Evolutionary conservation across 306 rosid genomes (phyloP), one percentile per base, ranked within the genome.

Genomic region (Dryas drummondii): DNA sequence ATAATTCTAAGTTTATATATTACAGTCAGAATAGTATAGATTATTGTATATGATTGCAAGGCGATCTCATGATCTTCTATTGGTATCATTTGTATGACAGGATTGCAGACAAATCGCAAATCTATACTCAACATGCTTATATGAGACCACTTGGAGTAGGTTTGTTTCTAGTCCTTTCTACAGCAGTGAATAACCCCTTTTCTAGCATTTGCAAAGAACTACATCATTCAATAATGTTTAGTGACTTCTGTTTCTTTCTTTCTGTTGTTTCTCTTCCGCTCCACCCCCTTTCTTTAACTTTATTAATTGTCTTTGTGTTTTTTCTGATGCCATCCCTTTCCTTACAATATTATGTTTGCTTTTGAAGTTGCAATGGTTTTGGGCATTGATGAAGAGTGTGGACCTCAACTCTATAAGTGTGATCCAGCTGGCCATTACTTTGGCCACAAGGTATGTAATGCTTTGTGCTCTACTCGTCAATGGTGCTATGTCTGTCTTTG

Each of bases 91-190:
- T 73, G 75, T 76, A 62, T 71, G 17, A 76, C 83, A 96, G 99
- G 99, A 92, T 92, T 77, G 98, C 98, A 44, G 96, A 96, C 85
- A 96, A 96, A 81, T 96, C 99, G 48, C 99, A 96, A 79, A 87
- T 96, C 85, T 96, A 96, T 83, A 96, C 99, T 59, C 99, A 96
- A 63, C 99, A 96, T 90, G 99, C 99, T 63, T 96, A 96, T 70
- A 96, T 96, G 99, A 90, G 99, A 83, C 99, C 99, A 5, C 97
- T 96, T 74, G 99, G 99, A 84, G 98, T 96, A 65, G 99, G 99
- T 92, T 61, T 26, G 89, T 80, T 71, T 64, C 84, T 73, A 9
- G 32, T 71, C 70, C 58, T 42, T 80, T 61, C 75, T 56, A 56
- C 37, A 4, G 19, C 14, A 41, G 73, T 51, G 47, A 50, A 44